Percentiles rank a stretch among this genome's conserved stretches.
Evolutionary conservation across 2,329 filamentous ascomycete genomes (phyloP).

Genomic region (Exophiala xenobiotica): DNA sequence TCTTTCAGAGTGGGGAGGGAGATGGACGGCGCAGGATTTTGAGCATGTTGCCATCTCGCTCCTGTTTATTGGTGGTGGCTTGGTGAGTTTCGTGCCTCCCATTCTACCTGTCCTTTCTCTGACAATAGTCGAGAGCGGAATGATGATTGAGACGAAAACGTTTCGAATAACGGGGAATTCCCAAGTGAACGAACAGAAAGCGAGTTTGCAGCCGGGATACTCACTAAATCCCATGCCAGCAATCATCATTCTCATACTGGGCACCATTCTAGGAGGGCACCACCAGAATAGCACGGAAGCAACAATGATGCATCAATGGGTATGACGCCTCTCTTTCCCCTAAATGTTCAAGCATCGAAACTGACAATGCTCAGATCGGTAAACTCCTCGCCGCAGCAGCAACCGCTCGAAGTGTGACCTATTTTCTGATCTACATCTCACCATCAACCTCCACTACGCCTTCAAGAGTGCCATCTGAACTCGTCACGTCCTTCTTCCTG

Average conservation of each 20-base stretch:
- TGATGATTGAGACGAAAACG: conserved; percentile 74
- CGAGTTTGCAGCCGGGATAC: conserved; percentile 46
- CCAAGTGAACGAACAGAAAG: conserved; percentile 52
- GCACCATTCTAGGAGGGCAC: conserved; percentile 82
- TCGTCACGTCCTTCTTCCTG: conserved; percentile 73
- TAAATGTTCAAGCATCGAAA: conserved; percentile 67
- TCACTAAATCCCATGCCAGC: conserved; percentile 77
- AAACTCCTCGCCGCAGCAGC: conserved; percentile 68
- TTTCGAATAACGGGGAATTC: conserved; percentile 65
- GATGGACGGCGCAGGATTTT: conserved; percentile 69
- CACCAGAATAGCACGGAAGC: conserved; percentile 72
- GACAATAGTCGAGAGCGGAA: conserved; percentile 59
- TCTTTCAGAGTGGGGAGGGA: conserved; percentile 64
- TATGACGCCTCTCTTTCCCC: too few relatives aligned
- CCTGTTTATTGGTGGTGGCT: conserved; percentile 77
- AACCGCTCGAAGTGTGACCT: conserved; percentile 68
- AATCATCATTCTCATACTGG: conserved; percentile 72
- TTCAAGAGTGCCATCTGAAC: conserved; percentile 74
- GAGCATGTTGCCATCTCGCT: conserved; percentile 85
- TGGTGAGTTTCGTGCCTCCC: conserved; percentile 59
- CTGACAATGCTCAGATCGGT: conserved; percentile 30
- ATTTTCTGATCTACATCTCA: conserved; percentile 68
- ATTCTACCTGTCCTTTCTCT: too few relatives aligned
- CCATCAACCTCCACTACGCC: conserved; percentile 74
- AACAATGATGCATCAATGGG: conserved; percentile 80